Evolutionary conservation across 2,329 filamentous ascomycete genomes (phyloP).

Genomic region (Nemania abortiva): DNA sequence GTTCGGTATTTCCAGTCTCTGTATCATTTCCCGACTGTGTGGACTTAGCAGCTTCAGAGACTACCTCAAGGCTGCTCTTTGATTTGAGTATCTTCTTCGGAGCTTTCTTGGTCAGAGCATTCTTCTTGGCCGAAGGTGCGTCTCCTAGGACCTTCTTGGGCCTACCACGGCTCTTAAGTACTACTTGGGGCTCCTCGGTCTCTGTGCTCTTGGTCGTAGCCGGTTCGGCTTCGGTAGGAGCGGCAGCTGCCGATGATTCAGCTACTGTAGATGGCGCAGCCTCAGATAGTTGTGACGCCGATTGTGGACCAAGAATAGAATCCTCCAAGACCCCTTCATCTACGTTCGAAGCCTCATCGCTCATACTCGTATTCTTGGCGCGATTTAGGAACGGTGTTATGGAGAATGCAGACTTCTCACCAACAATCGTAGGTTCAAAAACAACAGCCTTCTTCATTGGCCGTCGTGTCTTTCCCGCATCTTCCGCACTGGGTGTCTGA

Average conservation of each 20-base stretch:
- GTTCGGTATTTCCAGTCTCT: conserved; percentile 44
- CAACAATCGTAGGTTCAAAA: conserved; percentile 70
- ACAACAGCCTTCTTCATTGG: conserved; percentile 68
- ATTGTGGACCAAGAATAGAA: conserved; percentile 42
- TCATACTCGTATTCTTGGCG: conserved; percentile 68
- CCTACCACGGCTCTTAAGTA: conserved; percentile 59
- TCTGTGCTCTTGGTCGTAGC: conserved; percentile 41
- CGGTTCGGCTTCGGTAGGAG: conserved; percentile 35
- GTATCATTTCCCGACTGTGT: conserved; percentile 27
- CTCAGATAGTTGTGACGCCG: conserved; percentile 22
- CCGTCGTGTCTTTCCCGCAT: conserved; percentile 54
- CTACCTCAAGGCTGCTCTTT: conserved; percentile 50
- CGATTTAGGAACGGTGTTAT: conserved; percentile 94
- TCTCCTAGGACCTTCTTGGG: conserved; percentile 63
- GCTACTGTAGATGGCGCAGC: conserved; percentile 4
- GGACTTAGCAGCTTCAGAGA: conserved; percentile 52
- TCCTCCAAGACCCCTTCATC: conserved; percentile 49
- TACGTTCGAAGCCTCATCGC: conserved; percentile 54
- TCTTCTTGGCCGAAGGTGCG: conserved; percentile 60
- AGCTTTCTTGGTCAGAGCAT: conserved; percentile 52
- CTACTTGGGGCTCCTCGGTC: conserved; percentile 46
- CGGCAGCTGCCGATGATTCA: conserved; percentile 38
- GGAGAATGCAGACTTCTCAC: conserved; percentile 92
- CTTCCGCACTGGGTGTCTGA: conserved; percentile 56
- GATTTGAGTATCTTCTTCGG: conserved; percentile 51